A percentile compares a stretch with the other conserved stretches of the same genome.
Evolutionary conservation across 2,329 filamentous ascomycete species (phyloP).

Genomic region (Hymenoscyphus albidus): DNA sequence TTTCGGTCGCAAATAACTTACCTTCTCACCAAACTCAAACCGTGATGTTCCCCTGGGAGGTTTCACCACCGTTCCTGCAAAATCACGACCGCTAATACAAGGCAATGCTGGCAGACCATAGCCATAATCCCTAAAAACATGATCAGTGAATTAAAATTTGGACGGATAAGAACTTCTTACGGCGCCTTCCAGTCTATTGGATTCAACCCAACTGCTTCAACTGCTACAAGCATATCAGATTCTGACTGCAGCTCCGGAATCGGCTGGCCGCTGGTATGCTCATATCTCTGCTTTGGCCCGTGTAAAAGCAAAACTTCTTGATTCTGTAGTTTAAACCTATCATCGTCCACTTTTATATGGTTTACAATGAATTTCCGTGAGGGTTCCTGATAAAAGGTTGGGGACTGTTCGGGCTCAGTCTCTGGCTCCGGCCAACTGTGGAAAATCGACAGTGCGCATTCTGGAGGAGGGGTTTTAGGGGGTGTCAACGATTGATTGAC

Average conservation of each 20-base stretch:
- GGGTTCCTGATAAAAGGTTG: background rate
- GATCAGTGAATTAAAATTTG: constrained; percentile 58
- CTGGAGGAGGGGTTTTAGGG: constrained; percentile 1
- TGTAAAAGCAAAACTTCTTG: constrained; percentile 50
- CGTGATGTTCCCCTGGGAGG: constrained; percentile 41
- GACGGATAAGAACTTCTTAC: constrained; percentile 68
- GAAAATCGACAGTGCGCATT: constrained; percentile 13
- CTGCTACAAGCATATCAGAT: constrained; percentile 57
- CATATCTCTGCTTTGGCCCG: constrained; percentile 47
- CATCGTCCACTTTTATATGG: background rate
- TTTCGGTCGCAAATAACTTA: constrained; percentile 6
- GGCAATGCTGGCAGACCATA: constrained; percentile 31
- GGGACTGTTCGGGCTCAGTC: constrained; percentile 16
- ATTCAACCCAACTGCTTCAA: constrained; percentile 60
- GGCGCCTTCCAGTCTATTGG: constrained; percentile 79
- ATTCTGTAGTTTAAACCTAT: constrained; percentile 16
- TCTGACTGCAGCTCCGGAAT: constrained; percentile 52
- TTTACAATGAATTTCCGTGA: background rate
- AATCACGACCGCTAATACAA: constrained; percentile 44
- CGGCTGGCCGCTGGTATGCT: constrained; percentile 41
- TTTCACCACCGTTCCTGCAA: constrained; percentile 62
- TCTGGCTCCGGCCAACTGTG: constrained; percentile 29
- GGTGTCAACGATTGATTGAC: background rate
- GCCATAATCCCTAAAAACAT: constrained; percentile 44
- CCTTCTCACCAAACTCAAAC: constrained; percentile 50